Evolutionary conservation across 1,139 yeast genomes (phyloP).

Genomic region (Zygotorulaspora mrakii): DNA sequence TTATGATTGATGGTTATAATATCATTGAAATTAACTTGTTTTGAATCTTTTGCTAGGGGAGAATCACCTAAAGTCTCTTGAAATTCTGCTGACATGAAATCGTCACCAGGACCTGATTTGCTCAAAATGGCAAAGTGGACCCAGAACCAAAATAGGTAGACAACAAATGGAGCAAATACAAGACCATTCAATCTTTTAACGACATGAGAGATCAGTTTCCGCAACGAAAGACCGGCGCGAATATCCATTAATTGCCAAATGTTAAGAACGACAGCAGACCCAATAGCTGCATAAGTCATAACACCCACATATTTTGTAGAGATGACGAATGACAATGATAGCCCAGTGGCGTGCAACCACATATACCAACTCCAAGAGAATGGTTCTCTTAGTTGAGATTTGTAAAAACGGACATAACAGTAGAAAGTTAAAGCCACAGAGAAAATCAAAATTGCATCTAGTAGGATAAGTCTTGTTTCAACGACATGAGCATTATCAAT

Average conservation of each 20-base stretch:
- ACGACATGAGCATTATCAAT: constrained; percentile 91
- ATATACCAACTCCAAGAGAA: constrained; percentile 75
- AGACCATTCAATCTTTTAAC: constrained; percentile 70
- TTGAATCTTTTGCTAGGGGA: constrained; percentile 66
- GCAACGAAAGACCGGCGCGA: constrained; percentile 61
- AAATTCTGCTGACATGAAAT: constrained; percentile 87
- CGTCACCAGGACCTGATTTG: constrained; percentile 94
- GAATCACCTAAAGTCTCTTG: constrained; percentile 89
- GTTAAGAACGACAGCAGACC: constrained; percentile 79
- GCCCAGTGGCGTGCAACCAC: constrained; percentile 83
- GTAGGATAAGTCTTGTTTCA: constrained; percentile 82
- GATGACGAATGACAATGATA: constrained; percentile 82
- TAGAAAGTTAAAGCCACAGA: constrained; percentile 77
- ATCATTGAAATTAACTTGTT: constrained; percentile 71
- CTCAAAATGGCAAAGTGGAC: constrained; percentile 78
- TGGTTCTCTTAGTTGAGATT: constrained; percentile 57
- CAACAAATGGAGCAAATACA: constrained; percentile 72
- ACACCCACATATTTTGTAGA: constrained; percentile 95
- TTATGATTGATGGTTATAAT: constrained; percentile 71
- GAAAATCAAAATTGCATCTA: constrained; percentile 84
- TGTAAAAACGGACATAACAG: constrained; percentile 74
- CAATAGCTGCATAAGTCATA: constrained; percentile 82
- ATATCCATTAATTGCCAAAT: constrained; percentile 82
- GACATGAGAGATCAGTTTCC: constrained; percentile 63
- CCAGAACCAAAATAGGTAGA: constrained; percentile 91